Percentiles rank a stretch among this genome's conserved stretches.
These are phyloP conservation scores for Microsporum audouinii DNA, from an alignment of 2,329 filamentous ascomycete genomes.

Conservation along the genomic window DNA sequence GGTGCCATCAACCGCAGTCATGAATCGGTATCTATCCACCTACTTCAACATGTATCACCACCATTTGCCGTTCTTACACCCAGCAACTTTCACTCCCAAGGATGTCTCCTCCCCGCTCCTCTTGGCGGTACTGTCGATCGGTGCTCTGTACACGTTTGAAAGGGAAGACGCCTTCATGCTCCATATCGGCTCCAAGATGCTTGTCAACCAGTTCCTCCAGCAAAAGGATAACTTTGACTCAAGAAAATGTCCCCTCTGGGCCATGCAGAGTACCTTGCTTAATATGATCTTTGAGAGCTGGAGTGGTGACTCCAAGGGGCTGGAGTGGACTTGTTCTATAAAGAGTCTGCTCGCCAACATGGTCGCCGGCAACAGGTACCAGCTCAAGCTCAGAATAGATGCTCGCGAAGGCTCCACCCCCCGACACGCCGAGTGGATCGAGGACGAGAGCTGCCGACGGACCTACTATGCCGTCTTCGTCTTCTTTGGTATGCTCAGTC, in stretches of 20 bases:
- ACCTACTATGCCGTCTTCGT: slow-evolving; percentile 99
- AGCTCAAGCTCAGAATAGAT: slow-evolving; percentile 85
- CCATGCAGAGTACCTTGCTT: slow-evolving; percentile 89
- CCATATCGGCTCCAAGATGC: slow-evolving; percentile 92
- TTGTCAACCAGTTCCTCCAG: slow-evolving; percentile 92
- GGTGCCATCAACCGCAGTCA: slow-evolving; percentile 62
- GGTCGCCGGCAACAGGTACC: slow-evolving; percentile 94
- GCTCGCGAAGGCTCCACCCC: slow-evolving; percentile 66
- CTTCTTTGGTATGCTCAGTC: slow-evolving; percentile 87
- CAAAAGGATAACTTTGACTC: slow-evolving; percentile 99
- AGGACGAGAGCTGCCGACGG: slow-evolving; percentile 89
- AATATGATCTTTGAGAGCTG: slow-evolving; percentile 99
- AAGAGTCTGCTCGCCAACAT: slow-evolving; percentile 97
- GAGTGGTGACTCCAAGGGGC: slow-evolving; percentile 93
- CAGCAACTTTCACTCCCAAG: slow-evolving; percentile 74
- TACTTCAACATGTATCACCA: slow-evolving; percentile 98
- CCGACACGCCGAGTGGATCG: slow-evolving; percentile 81
- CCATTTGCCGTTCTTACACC: slow-evolving; percentile 89
- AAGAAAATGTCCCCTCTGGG: slow-evolving; percentile 92
- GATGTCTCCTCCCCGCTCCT: slow-evolving; percentile 71
- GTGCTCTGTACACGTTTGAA: slow-evolving; percentile 91
- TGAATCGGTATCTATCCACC: slow-evolving; percentile 87
- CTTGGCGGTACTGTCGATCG: slow-evolving; percentile 84
- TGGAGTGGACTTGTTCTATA: slow-evolving; percentile 98
- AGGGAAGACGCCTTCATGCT: slow-evolving; percentile 95